phyloP scores from a whole-genome alignment of 306 rosid species.

The Medicago arabica region DNA sequence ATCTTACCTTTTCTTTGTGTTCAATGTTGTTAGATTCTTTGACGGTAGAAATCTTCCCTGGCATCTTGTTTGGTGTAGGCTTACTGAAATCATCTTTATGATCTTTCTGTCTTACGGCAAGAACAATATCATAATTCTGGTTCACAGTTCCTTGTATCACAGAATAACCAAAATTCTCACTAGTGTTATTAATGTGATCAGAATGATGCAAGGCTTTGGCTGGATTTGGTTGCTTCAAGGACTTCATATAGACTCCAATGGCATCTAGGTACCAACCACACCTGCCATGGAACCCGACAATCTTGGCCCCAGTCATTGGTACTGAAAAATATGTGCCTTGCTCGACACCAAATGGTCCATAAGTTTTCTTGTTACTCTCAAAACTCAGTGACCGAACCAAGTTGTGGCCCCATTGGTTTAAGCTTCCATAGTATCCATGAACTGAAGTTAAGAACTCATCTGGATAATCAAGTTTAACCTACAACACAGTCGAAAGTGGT shows the following conservation, averaged over 20 bases:
- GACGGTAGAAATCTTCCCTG: slow-evolving; percentile 42
- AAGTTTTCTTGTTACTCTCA: slow-evolving; percentile 63
- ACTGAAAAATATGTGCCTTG: slow-evolving; percentile 70
- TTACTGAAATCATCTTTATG: slow-evolving; percentile 62
- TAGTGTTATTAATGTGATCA: slow-evolving; percentile 43
- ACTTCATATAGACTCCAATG: slow-evolving; percentile 75
- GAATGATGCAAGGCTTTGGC: slow-evolving; percentile 42
- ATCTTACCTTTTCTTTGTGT: slow-evolving; percentile 55
- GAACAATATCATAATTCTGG: slow-evolving; percentile 75
- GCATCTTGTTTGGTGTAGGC: slow-evolving; percentile 48
- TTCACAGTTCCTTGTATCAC: slow-evolving; percentile 74
- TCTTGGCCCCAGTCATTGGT: slow-evolving; percentile 61
- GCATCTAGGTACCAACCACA: slow-evolving; percentile 81
- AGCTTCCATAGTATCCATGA: slow-evolving; percentile 67
- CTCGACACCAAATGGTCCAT: slow-evolving; percentile 75
- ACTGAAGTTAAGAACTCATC: slow-evolving; percentile 68
- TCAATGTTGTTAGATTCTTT: slow-evolving; percentile 46
- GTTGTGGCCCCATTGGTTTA: slow-evolving; percentile 50
- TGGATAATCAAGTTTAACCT: slow-evolving; percentile 76
- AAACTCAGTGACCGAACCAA: slow-evolving; percentile 65
- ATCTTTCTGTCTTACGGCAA: slow-evolving; percentile 79
- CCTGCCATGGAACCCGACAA: slow-evolving; percentile 90
- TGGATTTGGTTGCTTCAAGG: slow-evolving; percentile 52
- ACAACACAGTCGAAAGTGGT: slow-evolving; percentile 35
- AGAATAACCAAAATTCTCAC: slow-evolving; percentile 66